phyloP scores from a whole-genome alignment of 1,139 yeast genomes.

The Suhomyces ambrosiae region DNA sequence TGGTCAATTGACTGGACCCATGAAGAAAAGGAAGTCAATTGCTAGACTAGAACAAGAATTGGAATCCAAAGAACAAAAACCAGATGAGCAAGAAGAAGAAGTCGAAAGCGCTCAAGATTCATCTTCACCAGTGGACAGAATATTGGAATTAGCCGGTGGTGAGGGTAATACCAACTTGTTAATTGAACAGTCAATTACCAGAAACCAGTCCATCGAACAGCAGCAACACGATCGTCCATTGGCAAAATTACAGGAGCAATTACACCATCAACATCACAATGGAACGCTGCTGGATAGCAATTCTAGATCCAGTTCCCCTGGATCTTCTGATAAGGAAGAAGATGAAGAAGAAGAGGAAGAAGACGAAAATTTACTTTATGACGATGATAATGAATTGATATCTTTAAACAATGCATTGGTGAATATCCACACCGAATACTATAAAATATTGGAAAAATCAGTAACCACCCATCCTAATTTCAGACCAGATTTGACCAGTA shows the following conservation, averaged over 20 bases:
- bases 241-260: slow-evolving; percentile 76
- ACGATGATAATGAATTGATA: slow-evolving; percentile 77
- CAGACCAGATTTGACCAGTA: slow-evolving; percentile 61
- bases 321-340: slow-evolving; percentile 16
- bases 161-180: slow-evolving; percentile 49
- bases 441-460: slow-evolving; percentile 43
- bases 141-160: slow-evolving; percentile 51
- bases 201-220: slow-evolving; percentile 61
- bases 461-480: slow-evolving; percentile 10
- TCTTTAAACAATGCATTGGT: slow-evolving; percentile 65
- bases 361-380: slow-evolving; percentile 62
- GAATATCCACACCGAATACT: slow-evolving; percentile 69
- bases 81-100: slow-evolving; percentile 20
- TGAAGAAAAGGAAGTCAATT: slow-evolving; percentile 59
- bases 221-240: slow-evolving; percentile 77
- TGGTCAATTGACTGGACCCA: slow-evolving; percentile 70
- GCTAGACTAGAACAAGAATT: slow-evolving; percentile 48
- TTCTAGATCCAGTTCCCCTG: slow-evolving; percentile 17
- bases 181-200: slow-evolving; percentile 55
- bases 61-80: slow-evolving; percentile 15
- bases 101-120: slow-evolving; percentile 14
- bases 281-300: slow-evolving; percentile 18
- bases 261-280: slow-evolving; percentile 54
- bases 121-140: slow-evolving; percentile 53
- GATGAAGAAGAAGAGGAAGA: slow-evolving; percentile 39